A percentile compares a stretch with the other conserved stretches of the same genome.
These are phyloP conservation scores for Coleophoma crateriformis DNA, from an alignment of 2,329 filamentous ascomycete genomes.

Conservation along the genomic window DNA sequence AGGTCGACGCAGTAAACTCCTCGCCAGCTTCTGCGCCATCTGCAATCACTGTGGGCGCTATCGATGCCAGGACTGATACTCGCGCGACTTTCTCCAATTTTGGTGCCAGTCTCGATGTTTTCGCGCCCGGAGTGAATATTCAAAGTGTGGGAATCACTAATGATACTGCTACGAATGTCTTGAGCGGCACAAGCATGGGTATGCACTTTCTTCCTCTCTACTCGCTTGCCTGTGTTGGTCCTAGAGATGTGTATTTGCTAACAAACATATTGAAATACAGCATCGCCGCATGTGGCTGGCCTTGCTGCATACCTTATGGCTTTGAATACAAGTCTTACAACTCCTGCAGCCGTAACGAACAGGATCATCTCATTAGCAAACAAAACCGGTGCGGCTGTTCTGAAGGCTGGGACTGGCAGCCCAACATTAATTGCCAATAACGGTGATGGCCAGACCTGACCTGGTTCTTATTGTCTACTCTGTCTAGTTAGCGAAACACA, in stretches of 20 bases:
- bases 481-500: too few species aligned
- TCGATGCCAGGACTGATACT: constrained; percentile 29
- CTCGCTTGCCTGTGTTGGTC: too few species aligned
- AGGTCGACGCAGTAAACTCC: constrained; percentile 28
- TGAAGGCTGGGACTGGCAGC: constrained; percentile 35
- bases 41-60: constrained; percentile 47
- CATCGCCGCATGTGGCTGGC: constrained; percentile 62
- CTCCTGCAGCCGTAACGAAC: constrained; percentile 31
- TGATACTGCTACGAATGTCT: constrained; percentile 36
- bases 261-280: constrained; percentile 32
- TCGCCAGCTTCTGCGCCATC: constrained; percentile 43
- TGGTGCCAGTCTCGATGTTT: constrained; percentile 42
- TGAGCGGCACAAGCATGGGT: constrained; percentile 57
- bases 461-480: too few species aligned
- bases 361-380: constrained; percentile 32
- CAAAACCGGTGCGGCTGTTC: constrained; percentile 26
- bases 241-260: too few species aligned
- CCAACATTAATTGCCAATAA: constrained; percentile 51
- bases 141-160: constrained; percentile 39
- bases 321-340: constrained; percentile 30
- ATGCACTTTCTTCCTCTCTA: neutral
- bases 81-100: constrained; percentile 44
- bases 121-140: constrained; percentile 42
- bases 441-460: constrained; percentile 27
- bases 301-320: constrained; percentile 62